These are phyloP conservation scores for Spatholobus suberectus DNA, from an alignment of 306 rosid species.

Conservation along the genomic window DNA sequence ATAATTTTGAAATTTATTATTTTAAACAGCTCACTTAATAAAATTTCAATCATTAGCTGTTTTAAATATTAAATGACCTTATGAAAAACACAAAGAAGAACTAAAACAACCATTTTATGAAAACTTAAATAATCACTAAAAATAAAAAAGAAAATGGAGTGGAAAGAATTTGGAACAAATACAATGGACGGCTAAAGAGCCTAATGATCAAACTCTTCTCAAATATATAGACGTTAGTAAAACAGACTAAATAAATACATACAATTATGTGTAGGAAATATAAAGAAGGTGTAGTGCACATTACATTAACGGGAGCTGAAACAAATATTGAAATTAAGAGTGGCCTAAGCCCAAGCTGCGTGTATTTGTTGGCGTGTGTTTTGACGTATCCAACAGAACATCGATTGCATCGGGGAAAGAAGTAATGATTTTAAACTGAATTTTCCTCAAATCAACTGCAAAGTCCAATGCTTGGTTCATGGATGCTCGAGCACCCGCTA, in stretches of 20 bases:
- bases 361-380: not conserved
- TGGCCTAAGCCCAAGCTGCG: not conserved
- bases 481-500: constrained; percentile 54
- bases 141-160: too few species aligned
- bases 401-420: constrained; percentile 52
- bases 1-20: not conserved
- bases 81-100: not conserved
- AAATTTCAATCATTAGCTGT: not conserved
- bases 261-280: not conserved
- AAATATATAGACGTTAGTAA: not conserved
- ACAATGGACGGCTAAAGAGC: not conserved
- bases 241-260: not conserved
- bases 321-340: not conserved
- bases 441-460: constrained; percentile 54
- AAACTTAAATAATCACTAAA: too few species aligned
- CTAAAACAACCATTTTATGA: too few species aligned
- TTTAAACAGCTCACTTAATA: not conserved
- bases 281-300: not conserved
- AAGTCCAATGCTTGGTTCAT: constrained; percentile 60
- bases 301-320: not conserved
- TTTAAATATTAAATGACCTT: not conserved
- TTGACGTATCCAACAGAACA: not conserved
- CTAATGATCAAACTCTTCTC: not conserved
- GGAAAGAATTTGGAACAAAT: too few species aligned
- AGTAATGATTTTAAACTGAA: constrained; percentile 50